Percentiles rank a stretch among this genome's conserved stretches.
These are phyloP conservation scores for Solanum paucissectum DNA, from an alignment of 257 asterid species.

Conservation along the genomic window DNA sequence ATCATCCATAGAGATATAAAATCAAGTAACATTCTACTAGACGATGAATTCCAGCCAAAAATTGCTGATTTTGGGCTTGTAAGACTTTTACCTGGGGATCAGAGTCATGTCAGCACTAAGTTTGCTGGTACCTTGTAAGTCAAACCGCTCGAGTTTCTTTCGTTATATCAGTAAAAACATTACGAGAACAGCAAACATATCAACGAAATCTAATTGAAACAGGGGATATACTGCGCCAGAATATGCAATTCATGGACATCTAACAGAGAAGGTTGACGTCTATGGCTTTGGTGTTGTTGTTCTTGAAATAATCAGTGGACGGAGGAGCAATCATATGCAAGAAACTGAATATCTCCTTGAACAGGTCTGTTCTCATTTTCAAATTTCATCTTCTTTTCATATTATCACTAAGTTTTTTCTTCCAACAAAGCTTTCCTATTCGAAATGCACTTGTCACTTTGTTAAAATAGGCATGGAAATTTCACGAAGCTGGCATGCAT, in stretches of 20 bases:
- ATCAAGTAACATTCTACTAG: constrained; percentile 57
- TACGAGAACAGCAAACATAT: background rate
- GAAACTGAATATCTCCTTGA: constrained; percentile 62
- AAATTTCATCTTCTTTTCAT: background rate
- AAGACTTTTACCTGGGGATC: constrained; percentile 64
- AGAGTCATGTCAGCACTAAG: constrained; percentile 69
- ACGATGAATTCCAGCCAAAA: constrained; percentile 52
- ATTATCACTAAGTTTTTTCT: background rate
- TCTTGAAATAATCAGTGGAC: constrained; percentile 66
- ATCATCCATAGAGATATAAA: constrained; percentile 78
- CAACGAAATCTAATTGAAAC: background rate
- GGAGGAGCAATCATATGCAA: constrained; percentile 37
- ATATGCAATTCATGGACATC: constrained; percentile 69
- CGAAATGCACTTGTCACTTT: background rate
- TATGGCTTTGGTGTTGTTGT: constrained; percentile 68
- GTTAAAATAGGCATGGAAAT: constrained; percentile 54
- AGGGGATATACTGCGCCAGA: constrained; percentile 91
- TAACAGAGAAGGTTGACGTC: constrained; percentile 74
- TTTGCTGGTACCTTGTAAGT: constrained; percentile 88
- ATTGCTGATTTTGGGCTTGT: constrained; percentile 80
- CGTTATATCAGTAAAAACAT: background rate
- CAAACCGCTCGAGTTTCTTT: background rate
- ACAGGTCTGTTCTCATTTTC: constrained; percentile 27
- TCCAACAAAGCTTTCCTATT: background rate
- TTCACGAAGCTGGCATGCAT: constrained; percentile 41